phyloP scores from a whole-genome alignment of 2,329 filamentous ascomycete species.

The Fusarium ramigenum region DNA sequence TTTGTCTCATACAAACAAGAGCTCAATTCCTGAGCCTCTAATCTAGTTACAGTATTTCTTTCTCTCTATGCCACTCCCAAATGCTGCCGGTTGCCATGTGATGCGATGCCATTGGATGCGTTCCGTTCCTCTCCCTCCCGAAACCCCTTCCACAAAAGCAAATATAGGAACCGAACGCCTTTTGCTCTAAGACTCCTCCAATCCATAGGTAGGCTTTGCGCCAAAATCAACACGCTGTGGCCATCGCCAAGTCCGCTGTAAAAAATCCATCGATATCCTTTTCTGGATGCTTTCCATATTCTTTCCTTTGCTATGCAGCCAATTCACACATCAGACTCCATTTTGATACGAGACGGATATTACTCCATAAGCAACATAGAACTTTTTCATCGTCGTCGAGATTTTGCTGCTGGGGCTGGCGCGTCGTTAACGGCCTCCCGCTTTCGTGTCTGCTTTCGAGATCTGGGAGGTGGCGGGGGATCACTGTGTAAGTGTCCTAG shows the following conservation, averaged over 20 bases:
- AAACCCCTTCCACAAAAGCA: conserved; percentile 17
- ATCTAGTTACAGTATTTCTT: conserved; percentile 19
- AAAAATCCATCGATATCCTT: conserved; percentile 12
- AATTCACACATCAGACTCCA: not conserved
- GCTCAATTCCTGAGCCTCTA: conserved; percentile 8
- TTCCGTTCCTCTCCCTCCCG: not conserved
- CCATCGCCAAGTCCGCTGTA: not conserved
- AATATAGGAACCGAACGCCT: conserved; percentile 35
- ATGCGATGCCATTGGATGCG: conserved; percentile 2
- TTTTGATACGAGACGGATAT: not conserved
- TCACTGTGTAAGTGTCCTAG: conserved; percentile 67
- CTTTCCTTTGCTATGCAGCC: conserved; percentile 16
- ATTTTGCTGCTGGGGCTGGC: conserved; percentile 44
- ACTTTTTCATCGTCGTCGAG: conserved; percentile 41
- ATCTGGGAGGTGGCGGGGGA: conserved; percentile 60
- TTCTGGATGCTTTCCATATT: conserved; percentile 4
- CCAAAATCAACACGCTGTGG: conserved; percentile 17
- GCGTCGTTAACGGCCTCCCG: conserved; percentile 54
- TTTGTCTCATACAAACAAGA: conserved; percentile 20
- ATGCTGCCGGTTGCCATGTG: conserved; percentile 29
- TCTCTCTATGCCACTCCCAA: conserved; percentile 18
- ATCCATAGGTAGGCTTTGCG: conserved; percentile 7
- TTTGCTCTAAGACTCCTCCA: conserved; percentile 33
- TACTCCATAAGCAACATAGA: not conserved
- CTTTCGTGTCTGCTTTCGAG: conserved; percentile 62